Base-by-base conservation (phyloP, 371 early-diverging fungal genomes). In the Lichtheimia ornata region DNA sequence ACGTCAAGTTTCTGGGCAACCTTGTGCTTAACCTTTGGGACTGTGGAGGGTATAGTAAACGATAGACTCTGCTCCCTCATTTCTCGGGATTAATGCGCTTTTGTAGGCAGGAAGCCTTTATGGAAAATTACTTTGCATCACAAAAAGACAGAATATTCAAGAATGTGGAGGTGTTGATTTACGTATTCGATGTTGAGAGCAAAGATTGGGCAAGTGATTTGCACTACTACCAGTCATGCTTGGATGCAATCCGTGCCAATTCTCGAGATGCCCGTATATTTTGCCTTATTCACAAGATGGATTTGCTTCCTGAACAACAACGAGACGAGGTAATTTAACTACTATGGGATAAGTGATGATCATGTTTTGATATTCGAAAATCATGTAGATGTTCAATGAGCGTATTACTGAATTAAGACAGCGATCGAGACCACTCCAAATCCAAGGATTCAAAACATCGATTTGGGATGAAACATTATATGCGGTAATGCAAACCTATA, bases 391-490 rank as follows among this genome's bases (percentile, higher is more conserved):
- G 53, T 28, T 55, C 17, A 72, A 79, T 18, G 88, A 89, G 58
- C 79, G 91, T 55, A 83, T 87, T 9, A 68, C 69, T 7, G 93
- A 94, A 64, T 73, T 97, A 51, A 82, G 80, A 56, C 79, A 81
- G 44, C 70, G 92, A 15, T 92, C 94, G 4, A 79, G 87, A 41
- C 86, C 92, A 57, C 73, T 95, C 30, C 72, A 82, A 18, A 87
- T 94, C 14, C 85, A 83, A 50, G 84, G 89, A 17, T 97, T 92
- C 77, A 74, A 82, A 6, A 97, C 98, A 2, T 95, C 96, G 5
- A 97, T 97, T 58, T 97, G 97, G 97, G 96, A 97, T 71, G 93
- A 95, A 69, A 93, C 96, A 3, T 75, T 97, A 35, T 97, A 95
- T 77, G 90, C 89, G 68, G 92, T 88, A 79, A 62, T 67, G 49